Percentiles rank a stretch among this genome's conserved stretches.
Evolutionary conservation across 305 asterid genomes (phyloP).

Genomic region (Withania somnifera): DNA sequence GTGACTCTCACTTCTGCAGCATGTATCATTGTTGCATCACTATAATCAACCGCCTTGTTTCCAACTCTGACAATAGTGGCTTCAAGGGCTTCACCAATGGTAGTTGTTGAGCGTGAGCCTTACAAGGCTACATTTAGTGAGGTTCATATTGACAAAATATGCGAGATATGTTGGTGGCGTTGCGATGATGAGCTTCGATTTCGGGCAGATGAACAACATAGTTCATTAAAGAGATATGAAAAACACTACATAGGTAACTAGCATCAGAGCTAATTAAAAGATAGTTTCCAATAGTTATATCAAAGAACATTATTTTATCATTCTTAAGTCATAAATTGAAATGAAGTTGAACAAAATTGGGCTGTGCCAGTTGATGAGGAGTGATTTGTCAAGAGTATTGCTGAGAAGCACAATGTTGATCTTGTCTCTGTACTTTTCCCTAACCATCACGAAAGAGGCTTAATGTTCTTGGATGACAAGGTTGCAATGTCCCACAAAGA

Average conservation of each 20-base stretch:
- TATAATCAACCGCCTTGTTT: slow-evolving; percentile 65
- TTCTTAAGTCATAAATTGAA: too few relatives aligned
- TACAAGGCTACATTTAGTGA: too few relatives aligned
- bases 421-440: slow-evolving; percentile 73
- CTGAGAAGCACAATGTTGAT: slow-evolving; percentile 86
- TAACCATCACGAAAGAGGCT: slow-evolving; percentile 61
- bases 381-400: slow-evolving; percentile 42
- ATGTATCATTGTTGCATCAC: slow-evolving; percentile 90
- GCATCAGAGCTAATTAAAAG: background rate
- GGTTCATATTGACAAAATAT: too few relatives aligned
- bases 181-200: slow-evolving; percentile 88
- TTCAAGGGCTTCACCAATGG: slow-evolving; percentile 91
- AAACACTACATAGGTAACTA: slow-evolving; percentile 81
- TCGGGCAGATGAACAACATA: slow-evolving; percentile 61
- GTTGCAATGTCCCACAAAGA: slow-evolving; percentile 9
- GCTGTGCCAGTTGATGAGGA: slow-evolving; percentile 65
- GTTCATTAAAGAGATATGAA: slow-evolving; percentile 58
- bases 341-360: too few relatives aligned
- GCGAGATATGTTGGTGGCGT: too few relatives aligned
- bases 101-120: too few relatives aligned
- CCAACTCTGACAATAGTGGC: slow-evolving; percentile 86
- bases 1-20: slow-evolving; percentile 96
- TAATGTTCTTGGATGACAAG: slow-evolving; percentile 66
- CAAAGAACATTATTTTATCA: too few relatives aligned
- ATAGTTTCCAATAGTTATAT: too few relatives aligned